These are phyloP conservation scores for Westerdykella aurantiaca DNA, from an alignment of 2,329 filamentous ascomycete genomes.

Conservation along the genomic window DNA sequence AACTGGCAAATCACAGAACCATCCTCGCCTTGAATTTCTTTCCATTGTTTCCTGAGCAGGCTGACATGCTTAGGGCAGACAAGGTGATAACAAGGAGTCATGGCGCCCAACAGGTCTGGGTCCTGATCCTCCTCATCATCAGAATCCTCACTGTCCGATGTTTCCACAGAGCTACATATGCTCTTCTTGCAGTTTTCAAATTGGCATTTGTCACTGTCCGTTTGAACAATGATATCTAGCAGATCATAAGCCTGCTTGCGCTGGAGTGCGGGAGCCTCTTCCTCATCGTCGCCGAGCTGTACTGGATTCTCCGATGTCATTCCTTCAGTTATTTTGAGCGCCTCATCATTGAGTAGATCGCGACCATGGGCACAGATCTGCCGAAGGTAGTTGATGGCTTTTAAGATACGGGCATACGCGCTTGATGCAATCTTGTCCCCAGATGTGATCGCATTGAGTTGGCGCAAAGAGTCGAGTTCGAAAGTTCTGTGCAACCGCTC, in stretches of 20 bases:
- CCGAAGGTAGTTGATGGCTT: constrained; percentile 82
- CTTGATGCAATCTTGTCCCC: constrained; percentile 67
- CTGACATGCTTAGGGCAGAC: constrained; percentile 70
- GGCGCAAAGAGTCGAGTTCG: constrained; percentile 70
- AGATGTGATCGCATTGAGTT: constrained; percentile 68
- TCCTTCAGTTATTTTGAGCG: constrained; percentile 73
- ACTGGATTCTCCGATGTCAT: constrained; percentile 81
- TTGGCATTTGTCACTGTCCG: constrained; percentile 67
- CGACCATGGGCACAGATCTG: constrained; percentile 92
- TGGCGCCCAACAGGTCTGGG: constrained; percentile 61
- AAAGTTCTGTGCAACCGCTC: constrained; percentile 77
- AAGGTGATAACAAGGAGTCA: constrained; percentile 84
- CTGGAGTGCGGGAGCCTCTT: constrained; percentile 53
- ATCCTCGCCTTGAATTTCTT: constrained; percentile 37
- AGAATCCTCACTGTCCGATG: constrained; percentile 51
- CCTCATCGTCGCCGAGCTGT: constrained; percentile 75
- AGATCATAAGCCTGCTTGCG: constrained; percentile 77
- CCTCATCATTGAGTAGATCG: constrained; percentile 78
- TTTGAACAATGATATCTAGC: constrained; percentile 77
- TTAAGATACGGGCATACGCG: constrained; percentile 89
- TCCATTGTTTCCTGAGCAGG: constrained; percentile 52
- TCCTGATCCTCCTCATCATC: constrained; percentile 52
- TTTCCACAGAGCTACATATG: constrained; percentile 31
- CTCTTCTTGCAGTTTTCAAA: constrained; percentile 56
- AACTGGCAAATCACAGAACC: constrained; percentile 58